Conservation (phyloP, 257 asterid genomes). For the Linaria vulgaris region DNA sequence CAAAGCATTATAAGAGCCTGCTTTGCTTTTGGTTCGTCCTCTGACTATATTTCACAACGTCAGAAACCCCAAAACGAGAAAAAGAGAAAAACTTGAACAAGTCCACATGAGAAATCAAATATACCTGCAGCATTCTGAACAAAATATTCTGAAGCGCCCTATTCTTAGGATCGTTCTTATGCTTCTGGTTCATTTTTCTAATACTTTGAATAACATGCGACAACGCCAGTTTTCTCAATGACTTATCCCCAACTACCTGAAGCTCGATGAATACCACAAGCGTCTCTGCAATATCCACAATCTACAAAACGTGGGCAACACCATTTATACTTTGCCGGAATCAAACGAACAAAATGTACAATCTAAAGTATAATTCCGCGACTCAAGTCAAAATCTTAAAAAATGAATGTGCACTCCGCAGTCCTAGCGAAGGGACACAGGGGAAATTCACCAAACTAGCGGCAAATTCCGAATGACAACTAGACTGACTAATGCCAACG, state of each 20-base stretch:
- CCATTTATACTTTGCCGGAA: conserved; percentile 3
- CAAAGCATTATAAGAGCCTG: conserved; percentile 72
- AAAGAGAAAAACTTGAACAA: conserved; percentile 5
- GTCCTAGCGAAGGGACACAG: too few species aligned
- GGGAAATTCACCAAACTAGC: too few species aligned
- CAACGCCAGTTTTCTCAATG: conserved; percentile 61
- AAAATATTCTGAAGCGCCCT: conserved; percentile 71
- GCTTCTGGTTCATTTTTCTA: conserved; percentile 78
- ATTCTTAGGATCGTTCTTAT: conserved; percentile 80
- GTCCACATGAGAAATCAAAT: conserved; percentile 14
- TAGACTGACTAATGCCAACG: too few species aligned
- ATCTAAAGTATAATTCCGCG: not conserved
- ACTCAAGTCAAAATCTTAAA: not conserved
- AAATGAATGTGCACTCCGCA: too few species aligned
- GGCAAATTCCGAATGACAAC: too few species aligned
- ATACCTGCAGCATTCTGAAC: conserved; percentile 80
- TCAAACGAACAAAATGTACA: not conserved
- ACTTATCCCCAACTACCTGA: conserved; percentile 75
- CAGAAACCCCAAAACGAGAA: conserved; percentile 15
- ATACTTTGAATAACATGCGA: conserved; percentile 71
- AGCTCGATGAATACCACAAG: conserved; percentile 88
- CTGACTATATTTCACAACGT: conserved; percentile 53
- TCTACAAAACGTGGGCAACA: conserved; percentile 36
- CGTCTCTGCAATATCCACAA: conserved; percentile 61
- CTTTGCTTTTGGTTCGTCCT: conserved; percentile 84